Evolutionary conservation across 2,329 filamentous ascomycete genomes (phyloP).

Genomic region (Ampelomyces quisqualis): DNA sequence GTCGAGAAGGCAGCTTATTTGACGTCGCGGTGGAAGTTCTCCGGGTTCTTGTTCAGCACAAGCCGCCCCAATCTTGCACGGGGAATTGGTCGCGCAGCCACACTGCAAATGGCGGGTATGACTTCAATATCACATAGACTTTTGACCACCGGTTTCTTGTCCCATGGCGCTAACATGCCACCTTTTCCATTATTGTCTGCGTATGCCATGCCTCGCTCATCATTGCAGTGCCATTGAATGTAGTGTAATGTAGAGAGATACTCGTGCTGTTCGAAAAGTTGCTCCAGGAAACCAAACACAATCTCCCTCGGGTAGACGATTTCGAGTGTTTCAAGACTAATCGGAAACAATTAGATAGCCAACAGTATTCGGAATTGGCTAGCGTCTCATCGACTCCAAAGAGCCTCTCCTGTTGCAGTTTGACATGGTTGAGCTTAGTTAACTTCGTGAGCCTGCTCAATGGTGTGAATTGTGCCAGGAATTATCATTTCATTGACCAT

Average conservation of each 20-base stretch:
- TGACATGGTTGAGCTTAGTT: neutral
- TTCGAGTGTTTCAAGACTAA: neutral
- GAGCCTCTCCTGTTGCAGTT: neutral
- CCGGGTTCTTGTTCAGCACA: constrained; percentile 56
- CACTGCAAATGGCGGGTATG: too few relatives aligned
- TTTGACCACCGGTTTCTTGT: neutral
- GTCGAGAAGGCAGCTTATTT: constrained; percentile 48
- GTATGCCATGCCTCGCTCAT: neutral
- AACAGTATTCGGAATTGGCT: neutral
- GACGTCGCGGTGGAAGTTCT: constrained; percentile 53
- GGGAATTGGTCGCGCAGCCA: constrained; percentile 54
- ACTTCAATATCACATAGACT: neutral
- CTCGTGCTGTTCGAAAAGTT: neutral
- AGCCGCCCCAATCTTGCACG: constrained; percentile 53
- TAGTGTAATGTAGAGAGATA: neutral
- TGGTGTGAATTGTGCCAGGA: too few relatives aligned
- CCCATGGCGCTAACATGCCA: neutral
- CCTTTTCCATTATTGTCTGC: neutral
- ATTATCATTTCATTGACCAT: too few relatives aligned
- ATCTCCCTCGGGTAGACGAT: neutral
- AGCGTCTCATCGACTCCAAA: neutral
- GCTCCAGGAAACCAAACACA: neutral
- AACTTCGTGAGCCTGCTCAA: too few relatives aligned
- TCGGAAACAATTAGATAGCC: neutral
- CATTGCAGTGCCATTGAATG: neutral